These are phyloP conservation scores for Ilyonectria sp. DNA, from an alignment of 2,329 filamentous ascomycete species.

Conservation along the genomic window DNA sequence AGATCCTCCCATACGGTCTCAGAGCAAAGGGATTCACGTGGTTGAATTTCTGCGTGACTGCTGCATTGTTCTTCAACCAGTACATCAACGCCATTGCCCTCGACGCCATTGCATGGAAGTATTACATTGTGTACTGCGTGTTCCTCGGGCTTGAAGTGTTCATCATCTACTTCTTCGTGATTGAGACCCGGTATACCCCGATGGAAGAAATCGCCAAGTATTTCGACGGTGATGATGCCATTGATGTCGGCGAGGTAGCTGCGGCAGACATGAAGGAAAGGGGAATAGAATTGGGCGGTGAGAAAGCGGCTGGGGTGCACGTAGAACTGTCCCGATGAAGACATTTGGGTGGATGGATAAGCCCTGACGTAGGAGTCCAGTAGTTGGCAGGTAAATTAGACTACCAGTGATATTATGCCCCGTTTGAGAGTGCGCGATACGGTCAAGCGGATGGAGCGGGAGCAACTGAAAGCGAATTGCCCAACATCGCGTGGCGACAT, in stretches of 20 bases:
- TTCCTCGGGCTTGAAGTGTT: slow-evolving; percentile 32
- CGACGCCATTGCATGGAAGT: slow-evolving; percentile 34
- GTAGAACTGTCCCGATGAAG: background rate
- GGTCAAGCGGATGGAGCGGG: too few relatives aligned
- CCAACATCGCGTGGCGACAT: too few relatives aligned
- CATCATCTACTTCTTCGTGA: slow-evolving; percentile 32
- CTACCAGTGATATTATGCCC: too few relatives aligned
- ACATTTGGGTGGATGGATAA: too few relatives aligned
- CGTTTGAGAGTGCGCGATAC: too few relatives aligned
- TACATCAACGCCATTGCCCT: slow-evolving; percentile 39
- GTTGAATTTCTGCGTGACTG: slow-evolving; percentile 37
- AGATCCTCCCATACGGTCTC: slow-evolving; percentile 46
- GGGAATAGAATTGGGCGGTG: slow-evolving; percentile 15
- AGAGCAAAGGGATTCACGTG: slow-evolving; percentile 39
- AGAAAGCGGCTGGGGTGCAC: slow-evolving; percentile 1
- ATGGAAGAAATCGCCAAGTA: slow-evolving; percentile 29
- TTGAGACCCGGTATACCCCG: slow-evolving; percentile 25
- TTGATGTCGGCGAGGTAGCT: slow-evolving; percentile 28
- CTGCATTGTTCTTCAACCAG: slow-evolving; percentile 38
- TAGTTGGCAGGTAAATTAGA: too few relatives aligned
- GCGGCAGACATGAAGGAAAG: slow-evolving; percentile 27
- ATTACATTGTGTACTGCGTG: slow-evolving; percentile 35
- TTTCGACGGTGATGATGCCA: slow-evolving; percentile 14
- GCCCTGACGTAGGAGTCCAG: too few relatives aligned
- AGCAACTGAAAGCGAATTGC: too few relatives aligned